Conservation (phyloP, 140 eudicot genomes). For the Anethum foeniculum region DNA sequence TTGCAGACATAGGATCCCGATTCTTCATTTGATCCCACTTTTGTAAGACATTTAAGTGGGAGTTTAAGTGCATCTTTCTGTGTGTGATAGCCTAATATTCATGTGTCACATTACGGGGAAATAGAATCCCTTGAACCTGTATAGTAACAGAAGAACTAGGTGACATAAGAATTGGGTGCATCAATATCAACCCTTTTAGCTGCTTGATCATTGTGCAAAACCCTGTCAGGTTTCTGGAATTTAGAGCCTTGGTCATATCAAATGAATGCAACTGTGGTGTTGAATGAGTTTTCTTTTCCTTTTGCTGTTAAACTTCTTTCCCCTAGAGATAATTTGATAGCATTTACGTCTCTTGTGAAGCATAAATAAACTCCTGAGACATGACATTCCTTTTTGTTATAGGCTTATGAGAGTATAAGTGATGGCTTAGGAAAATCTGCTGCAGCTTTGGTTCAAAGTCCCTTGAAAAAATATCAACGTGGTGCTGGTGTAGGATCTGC, state of each 20-base stretch:
- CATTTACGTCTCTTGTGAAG: background rate
- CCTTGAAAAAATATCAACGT: constrained; percentile 62
- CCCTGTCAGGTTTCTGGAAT: background rate
- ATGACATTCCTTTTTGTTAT: constrained; percentile 8
- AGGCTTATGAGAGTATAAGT: constrained; percentile 83
- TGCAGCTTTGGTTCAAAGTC: constrained; percentile 45
- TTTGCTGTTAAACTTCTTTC: background rate
- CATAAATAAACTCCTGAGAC: background rate
- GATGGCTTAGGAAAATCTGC: constrained; percentile 85
- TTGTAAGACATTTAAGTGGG: background rate
- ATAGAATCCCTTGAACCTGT: background rate
- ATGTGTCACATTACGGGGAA: background rate
- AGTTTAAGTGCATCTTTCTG: background rate
- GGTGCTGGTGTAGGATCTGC: constrained; percentile 81
- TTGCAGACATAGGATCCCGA: background rate
- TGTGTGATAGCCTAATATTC: background rate
- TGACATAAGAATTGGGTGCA: background rate
- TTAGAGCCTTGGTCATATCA: background rate
- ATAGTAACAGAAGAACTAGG: background rate
- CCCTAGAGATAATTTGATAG: background rate
- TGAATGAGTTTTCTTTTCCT: background rate
- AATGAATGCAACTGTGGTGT: background rate
- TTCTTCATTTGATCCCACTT: background rate
- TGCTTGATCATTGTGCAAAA: background rate
- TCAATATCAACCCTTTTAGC: background rate